Percentiles rank a stretch among this genome's conserved stretches.
phyloP scores from a whole-genome alignment of 768 basidiomycete species.

The Calvatia gigantea region DNA sequence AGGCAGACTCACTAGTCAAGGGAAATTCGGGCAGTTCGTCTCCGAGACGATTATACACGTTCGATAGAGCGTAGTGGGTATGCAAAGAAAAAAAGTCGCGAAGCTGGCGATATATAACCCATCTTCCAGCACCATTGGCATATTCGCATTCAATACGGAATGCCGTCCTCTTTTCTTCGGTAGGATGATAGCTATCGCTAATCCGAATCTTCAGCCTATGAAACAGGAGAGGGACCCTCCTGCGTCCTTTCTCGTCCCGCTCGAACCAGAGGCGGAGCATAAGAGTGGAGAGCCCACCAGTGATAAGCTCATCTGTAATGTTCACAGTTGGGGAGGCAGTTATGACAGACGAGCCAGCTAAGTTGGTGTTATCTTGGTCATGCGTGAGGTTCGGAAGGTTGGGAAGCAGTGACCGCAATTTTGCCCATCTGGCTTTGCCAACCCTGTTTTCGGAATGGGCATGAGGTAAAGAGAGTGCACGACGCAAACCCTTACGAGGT shows the following conservation, averaged over 20 bases:
- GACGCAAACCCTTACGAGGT: constrained; percentile 20
- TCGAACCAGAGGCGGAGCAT: constrained; percentile 85
- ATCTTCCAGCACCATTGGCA: constrained; percentile 86
- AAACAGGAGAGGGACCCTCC: constrained; percentile 76
- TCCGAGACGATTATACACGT: constrained; percentile 69
- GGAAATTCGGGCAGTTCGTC: constrained; percentile 92
- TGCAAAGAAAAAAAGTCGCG: constrained; percentile 91
- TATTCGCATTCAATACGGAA: constrained; percentile 97
- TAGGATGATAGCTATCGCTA: constrained; percentile 81
- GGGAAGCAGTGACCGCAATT: constrained; percentile 64
- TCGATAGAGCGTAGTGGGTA: constrained; percentile 83
- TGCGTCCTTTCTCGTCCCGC: constrained; percentile 77
- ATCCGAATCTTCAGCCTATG: constrained; percentile 82
- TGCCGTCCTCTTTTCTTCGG: constrained; percentile 71
- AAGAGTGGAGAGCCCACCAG: constrained; percentile 73
- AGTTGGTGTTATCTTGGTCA: constrained; percentile 25
- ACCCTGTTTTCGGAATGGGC: constrained; percentile 15
- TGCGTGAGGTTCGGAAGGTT: constrained; percentile 36
- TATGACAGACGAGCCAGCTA: constrained; percentile 36
- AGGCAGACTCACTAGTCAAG: constrained; percentile 52
- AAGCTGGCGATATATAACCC: constrained; percentile 94
- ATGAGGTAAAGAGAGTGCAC: constrained; percentile 32
- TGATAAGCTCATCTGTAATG: constrained; percentile 79
- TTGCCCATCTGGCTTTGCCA: constrained; percentile 51
- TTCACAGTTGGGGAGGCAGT: constrained; percentile 57